Evolutionary conservation across 2,329 filamentous ascomycete species (phyloP).

Genomic region (Aspergillus transmontanensis): DNA sequence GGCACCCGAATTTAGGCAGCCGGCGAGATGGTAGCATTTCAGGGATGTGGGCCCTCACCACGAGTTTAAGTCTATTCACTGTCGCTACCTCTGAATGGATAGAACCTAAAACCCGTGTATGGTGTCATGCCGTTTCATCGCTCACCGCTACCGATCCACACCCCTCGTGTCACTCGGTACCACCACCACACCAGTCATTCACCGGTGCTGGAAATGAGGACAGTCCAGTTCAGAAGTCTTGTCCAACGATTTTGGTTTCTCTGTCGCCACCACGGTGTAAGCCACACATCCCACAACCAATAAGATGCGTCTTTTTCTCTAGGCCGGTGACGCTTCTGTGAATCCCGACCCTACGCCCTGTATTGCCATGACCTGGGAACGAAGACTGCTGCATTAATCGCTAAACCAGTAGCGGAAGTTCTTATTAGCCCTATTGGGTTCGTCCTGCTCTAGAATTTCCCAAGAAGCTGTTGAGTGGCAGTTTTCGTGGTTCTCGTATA

Average conservation of each 20-base stretch:
- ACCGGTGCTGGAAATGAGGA: background rate
- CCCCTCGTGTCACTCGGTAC: background rate
- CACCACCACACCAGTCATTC: background rate
- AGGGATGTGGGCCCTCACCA: background rate
- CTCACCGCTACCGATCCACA: background rate
- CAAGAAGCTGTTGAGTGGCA: background rate
- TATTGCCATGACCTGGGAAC: background rate
- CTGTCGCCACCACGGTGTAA: background rate
- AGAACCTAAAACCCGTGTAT: background rate
- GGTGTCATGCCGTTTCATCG: background rate
- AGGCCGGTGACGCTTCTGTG: background rate
- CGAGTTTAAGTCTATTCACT: background rate
- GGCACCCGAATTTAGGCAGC: background rate
- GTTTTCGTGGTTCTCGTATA: background rate
- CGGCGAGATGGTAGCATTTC: background rate
- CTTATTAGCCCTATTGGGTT: background rate
- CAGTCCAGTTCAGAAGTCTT: background rate
- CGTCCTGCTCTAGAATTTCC: background rate
- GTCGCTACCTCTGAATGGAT: background rate
- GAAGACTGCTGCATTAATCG: background rate
- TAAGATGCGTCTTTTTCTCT: background rate
- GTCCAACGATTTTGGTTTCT: background rate
- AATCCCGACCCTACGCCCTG: background rate
- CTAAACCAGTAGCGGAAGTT: background rate
- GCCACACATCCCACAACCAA: background rate